Base-by-base conservation (phyloP, 495 filamentous ascomycete species). In the Podospora sp. region DNA sequence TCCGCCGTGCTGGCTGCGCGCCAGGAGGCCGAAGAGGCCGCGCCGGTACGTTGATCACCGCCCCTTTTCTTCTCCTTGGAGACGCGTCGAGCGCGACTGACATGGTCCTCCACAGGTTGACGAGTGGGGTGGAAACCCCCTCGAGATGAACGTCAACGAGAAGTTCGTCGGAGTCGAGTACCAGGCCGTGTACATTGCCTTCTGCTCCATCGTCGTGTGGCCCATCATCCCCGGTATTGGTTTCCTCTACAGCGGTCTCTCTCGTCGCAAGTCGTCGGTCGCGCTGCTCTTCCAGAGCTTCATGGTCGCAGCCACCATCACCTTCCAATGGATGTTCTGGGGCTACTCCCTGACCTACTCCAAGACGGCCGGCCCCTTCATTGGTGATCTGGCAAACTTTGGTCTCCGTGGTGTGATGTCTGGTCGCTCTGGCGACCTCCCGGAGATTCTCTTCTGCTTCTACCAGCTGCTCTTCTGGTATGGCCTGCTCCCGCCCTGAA, bases 281-380 rank as follows among this genome's bases (percentile, higher is more conserved):
- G 95, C 92, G 18, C 84, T 98, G 66, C 90, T 98, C 80, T 95
- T 94, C 91, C 88, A 96, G 63, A 57, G 51, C 63, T 57, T 65
- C 35, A 40, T 65, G 63, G 20, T 92, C 90, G 60, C 86, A 21
- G 89, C 88, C 24, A 95, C 52, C 12, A 40, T 65, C 51, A 58
- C 63, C 51, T 46, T 97, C 80, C 94, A 97, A 75, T 98, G 93
- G 92, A 97, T 96, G 83, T 94, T 98, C 84, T 97, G 93, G 93
- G 94, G 94, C 59, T 97, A 96, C 78, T 95, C 92, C 1, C 81
- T 98, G 60, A 86, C 93, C 49, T 95, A 97, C 81, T 93, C 91
- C n/a, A 88, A 91, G 71, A 82, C 87, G 12, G 93, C 90, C 53
- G 92, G 91, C 61, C 89, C 82, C 53, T 97, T 88, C 80, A 94